Conservation (phyloP, 768 basidiomycete genomes). For the Mycena filopes region DNA sequence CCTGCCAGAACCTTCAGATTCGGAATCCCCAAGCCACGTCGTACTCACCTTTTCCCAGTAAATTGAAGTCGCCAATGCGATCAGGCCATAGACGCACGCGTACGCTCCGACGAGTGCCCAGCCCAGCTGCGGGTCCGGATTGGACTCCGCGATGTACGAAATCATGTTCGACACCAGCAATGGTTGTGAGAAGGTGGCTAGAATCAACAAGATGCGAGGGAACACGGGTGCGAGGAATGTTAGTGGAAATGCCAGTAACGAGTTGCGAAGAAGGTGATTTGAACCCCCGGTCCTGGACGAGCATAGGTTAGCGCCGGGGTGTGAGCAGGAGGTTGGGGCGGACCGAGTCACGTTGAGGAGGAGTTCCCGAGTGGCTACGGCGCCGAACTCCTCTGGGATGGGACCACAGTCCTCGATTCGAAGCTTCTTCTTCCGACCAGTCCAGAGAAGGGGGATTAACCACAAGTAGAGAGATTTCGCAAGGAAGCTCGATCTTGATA, state of each 20-base stretch:
- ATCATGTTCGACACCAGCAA: constrained; percentile 23
- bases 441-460: too few species aligned
- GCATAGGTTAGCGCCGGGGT: not conserved
- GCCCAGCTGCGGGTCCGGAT: not conserved
- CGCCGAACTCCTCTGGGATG: not conserved
- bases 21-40: not conserved
- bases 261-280: constrained; percentile 7
- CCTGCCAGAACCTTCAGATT: constrained; percentile 2
- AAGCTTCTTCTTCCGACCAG: too few species aligned
- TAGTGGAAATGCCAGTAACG: constrained; percentile 11
- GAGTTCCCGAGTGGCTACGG: not conserved
- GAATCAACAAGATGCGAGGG: constrained; percentile 17
- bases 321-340: not conserved
- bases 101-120: constrained; percentile 25
- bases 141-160: not conserved
- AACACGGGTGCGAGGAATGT: constrained; percentile 15
- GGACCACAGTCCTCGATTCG: constrained; percentile 3
- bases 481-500: too few species aligned
- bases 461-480: too few species aligned
- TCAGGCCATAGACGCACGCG: constrained; percentile 16
- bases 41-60: constrained; percentile 27
- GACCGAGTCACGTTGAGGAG: not conserved
- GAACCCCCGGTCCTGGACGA: not conserved
- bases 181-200: constrained; percentile 15
- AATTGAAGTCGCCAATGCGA: constrained; percentile 15